Conservation (phyloP, 2,329 filamentous ascomycete species). For the Aspergillus sp. region DNA sequence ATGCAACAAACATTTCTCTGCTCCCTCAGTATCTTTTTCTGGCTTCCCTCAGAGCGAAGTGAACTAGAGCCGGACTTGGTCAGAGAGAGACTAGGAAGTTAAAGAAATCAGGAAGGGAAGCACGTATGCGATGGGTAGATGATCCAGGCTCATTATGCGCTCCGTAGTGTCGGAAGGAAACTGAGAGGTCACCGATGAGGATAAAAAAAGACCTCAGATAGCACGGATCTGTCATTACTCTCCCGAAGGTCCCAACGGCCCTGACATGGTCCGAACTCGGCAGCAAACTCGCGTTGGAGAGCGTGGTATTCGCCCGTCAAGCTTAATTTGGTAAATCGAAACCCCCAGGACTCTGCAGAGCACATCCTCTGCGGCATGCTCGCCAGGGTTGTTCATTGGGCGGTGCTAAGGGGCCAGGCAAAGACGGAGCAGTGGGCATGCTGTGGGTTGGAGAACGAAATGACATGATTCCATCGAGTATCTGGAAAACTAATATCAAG, state of each 20-base stretch:
- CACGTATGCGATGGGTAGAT: background rate
- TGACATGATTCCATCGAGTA: conserved; percentile 18
- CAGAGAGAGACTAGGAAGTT: background rate
- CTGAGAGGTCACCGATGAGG: background rate
- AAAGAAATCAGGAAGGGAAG: conserved; percentile 5
- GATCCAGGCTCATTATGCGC: background rate
- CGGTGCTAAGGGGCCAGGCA: conserved; percentile 24
- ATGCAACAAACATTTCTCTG: conserved; percentile 23
- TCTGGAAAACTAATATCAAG: conserved; percentile 27
- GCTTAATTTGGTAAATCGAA: conserved; percentile 25
- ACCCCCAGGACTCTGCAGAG: conserved; percentile 27
- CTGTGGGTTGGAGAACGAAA: conserved; percentile 18
- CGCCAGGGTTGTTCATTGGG: conserved; percentile 23
- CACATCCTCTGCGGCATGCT: conserved; percentile 21
- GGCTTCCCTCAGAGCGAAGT: conserved; percentile 13
- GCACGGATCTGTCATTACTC: background rate
- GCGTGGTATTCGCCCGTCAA: conserved; percentile 22
- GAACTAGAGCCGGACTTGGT: background rate
- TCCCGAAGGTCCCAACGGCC: conserved; percentile 21
- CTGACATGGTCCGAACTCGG: conserved; percentile 28
- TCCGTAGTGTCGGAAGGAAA: conserved; percentile 2
- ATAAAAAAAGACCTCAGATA: background rate
- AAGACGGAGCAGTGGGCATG: conserved; percentile 20
- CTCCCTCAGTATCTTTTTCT: conserved; percentile 18
- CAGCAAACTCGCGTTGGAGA: conserved; percentile 30